Base-by-base conservation (phyloP, 2,329 filamentous ascomycete species). In the Hawksworthiomyces lignivorus region DNA sequence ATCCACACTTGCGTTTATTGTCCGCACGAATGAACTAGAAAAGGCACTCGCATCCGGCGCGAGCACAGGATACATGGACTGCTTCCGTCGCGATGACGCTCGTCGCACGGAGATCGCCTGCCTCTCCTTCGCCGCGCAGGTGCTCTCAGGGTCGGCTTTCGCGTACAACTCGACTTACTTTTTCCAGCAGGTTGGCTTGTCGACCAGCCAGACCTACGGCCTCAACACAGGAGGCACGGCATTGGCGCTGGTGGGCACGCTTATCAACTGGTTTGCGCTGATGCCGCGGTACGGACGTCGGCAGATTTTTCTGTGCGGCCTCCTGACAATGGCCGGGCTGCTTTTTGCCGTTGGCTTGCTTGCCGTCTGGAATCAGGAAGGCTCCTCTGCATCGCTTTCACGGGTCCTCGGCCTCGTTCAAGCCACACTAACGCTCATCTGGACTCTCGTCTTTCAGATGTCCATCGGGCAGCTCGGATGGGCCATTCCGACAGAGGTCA, bases 101-200 rank as follows among this genome's bases (percentile, higher is more conserved):
- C 59, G 67, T 1, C 59, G 68, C 19, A 69, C 66, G 1, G 65
- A 69, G 43, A 67, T 70, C 19, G 62, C 70, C 5, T 63, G 62
- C 44, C 47, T 65, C 18, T 57, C 60, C 3, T 65, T 62, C 30
- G 50, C 43, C 14, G 46, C 44, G 4, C 50, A 48, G 37, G 42
- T 46, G 35, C 51, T 62, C 7, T 52, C 55, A 10, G 62, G 62
- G 4, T 55, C 54, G 19, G 55, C 47, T 22, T 60, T 65, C 36
- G 59, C 61, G 18, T 63, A 62, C 38, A 64, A 48, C 39, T 37
- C 47, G 20, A 48, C 50, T 4, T 51, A 51, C 41, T 51, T 51
- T 12, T 51, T 48, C 28, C 44, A 51, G 41, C 47, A 52, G 43
- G 38, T 49, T 24, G 62, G 63, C 19, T 52, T 67, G 33, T 43